Evolutionary conservation across 2,329 filamentous ascomycete genomes (phyloP).

Genomic region (Cordyceps javanica): DNA sequence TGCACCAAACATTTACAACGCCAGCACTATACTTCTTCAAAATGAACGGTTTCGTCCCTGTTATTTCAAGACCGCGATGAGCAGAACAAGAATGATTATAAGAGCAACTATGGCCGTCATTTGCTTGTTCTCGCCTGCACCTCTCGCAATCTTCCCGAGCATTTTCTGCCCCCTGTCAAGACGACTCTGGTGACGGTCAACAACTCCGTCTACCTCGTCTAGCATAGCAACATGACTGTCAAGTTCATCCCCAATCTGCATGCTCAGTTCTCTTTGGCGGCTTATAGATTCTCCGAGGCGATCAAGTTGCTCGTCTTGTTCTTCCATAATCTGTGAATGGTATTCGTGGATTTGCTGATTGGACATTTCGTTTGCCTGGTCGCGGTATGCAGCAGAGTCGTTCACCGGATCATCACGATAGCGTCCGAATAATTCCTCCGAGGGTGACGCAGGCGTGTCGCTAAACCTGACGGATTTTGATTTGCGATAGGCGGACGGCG

Average conservation of each 20-base stretch:
- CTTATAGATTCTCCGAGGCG: conserved; percentile 77
- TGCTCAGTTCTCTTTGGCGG: conserved; percentile 84
- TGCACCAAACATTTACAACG: not conserved
- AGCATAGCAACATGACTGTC: conserved; percentile 84
- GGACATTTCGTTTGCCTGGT: conserved; percentile 54
- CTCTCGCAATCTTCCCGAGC: conserved; percentile 64
- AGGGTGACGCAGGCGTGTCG: conserved; percentile 46
- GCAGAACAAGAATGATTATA: conserved; percentile 73
- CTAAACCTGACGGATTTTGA: conserved; percentile 83
- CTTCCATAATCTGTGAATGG: conserved; percentile 71
- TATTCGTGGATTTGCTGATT: conserved; percentile 86
- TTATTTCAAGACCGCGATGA: conserved; percentile 78
- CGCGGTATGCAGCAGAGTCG: conserved; percentile 50
- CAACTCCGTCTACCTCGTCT: conserved; percentile 78
- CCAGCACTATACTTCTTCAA: not conserved
- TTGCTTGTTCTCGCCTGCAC: conserved; percentile 80
- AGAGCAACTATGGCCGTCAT: conserved; percentile 74
- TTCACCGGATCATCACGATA: conserved; percentile 65
- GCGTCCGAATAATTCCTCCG: conserved; percentile 42
- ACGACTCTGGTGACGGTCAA: conserved; percentile 72
- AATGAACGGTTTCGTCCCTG: not conserved
- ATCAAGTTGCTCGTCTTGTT: conserved; percentile 94
- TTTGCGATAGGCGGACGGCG: conserved; percentile 25
- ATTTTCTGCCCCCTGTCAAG: conserved; percentile 69
- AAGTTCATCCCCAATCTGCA: conserved; percentile 94